Evolutionary conservation across 257 asterid genomes (phyloP).

Genomic region (Echites panduratus): DNA sequence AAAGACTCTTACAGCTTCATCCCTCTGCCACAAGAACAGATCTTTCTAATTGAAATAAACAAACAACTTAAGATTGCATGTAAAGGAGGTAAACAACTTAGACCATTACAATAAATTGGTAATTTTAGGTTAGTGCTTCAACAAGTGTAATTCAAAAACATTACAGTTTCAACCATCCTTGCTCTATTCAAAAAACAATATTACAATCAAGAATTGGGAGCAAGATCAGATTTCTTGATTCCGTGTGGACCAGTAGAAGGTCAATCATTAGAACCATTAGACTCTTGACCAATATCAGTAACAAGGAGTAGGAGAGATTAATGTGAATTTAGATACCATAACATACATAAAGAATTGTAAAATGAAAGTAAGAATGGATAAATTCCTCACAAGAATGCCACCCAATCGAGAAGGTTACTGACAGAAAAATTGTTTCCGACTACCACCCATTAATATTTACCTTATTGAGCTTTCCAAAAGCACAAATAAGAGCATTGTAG

Average conservation of each 20-base stretch:
- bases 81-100: neutral
- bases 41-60: neutral
- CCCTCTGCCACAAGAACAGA: slow-evolving; percentile 55
- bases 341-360: neutral
- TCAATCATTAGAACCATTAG: neutral
- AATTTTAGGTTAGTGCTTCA: neutral
- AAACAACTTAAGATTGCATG: neutral
- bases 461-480: slow-evolving; percentile 74
- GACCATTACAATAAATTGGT: neutral
- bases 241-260: neutral
- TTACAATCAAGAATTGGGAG: neutral
- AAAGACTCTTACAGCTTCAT: slow-evolving; percentile 83
- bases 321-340: neutral
- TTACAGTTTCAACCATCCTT: neutral
- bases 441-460: slow-evolving; percentile 23
- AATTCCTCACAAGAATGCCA: neutral
- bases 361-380: neutral
- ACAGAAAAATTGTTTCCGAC: neutral
- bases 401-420: neutral
- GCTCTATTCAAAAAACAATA: neutral
- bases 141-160: neutral
- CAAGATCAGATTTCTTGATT: neutral
- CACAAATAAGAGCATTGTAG: slow-evolving; percentile 74
- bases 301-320: neutral
- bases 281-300: neutral